Conservation (phyloP, 108 stramenopile genomes). For the Pelagomonas calceolata region DNA sequence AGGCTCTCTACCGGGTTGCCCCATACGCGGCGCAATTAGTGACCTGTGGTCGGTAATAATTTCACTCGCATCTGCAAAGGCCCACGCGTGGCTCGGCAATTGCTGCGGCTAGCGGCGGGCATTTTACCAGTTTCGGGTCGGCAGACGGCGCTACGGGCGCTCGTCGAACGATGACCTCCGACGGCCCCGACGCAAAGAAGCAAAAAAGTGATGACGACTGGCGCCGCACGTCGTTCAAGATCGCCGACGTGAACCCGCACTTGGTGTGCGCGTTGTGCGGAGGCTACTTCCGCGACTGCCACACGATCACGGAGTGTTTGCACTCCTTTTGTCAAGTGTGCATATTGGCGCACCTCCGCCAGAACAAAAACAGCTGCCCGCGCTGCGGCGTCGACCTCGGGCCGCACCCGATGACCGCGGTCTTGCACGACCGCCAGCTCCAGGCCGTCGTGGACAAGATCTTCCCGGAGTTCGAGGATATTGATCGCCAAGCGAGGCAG, state of each 20-base stretch:
- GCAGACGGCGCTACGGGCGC: no score
- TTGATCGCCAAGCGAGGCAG: background rate
- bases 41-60: no score
- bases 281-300: slow-evolving; percentile 52
- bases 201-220: no score
- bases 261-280: slow-evolving; percentile 45
- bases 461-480: background rate
- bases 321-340: slow-evolving; percentile 60
- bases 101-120: no score
- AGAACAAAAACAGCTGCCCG: background rate
- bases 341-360: slow-evolving; percentile 16
- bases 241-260: slow-evolving; percentile 27
- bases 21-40: no score
- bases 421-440: slow-evolving; percentile 1
- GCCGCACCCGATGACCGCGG: background rate
- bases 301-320: slow-evolving; percentile 53
- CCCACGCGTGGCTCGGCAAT: no score
- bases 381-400: background rate
- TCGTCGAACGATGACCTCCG: no score
- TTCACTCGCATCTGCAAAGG: no score
- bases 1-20: no score
- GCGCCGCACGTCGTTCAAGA: no score
- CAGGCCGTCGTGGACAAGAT: slow-evolving; percentile 7
- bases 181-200: no score
- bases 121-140: no score